phyloP scores from a whole-genome alignment of 441 rosid genomes.

The Bocquillonia castaneifolia region DNA sequence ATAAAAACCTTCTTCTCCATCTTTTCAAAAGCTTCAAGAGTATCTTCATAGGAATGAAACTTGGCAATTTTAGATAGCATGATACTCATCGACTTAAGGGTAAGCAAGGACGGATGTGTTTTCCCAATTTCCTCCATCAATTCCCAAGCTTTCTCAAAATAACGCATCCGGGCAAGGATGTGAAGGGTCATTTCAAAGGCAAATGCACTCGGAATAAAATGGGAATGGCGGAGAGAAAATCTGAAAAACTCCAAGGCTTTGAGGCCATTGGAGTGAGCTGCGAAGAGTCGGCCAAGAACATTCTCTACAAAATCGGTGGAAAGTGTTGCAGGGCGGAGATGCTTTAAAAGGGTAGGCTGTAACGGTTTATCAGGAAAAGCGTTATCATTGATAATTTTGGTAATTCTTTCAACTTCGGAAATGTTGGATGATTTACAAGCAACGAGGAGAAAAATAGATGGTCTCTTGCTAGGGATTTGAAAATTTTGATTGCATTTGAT shows the following conservation, averaged over 20 bases:
- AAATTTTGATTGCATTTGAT: neutral
- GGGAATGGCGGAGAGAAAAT: constrained; percentile 33
- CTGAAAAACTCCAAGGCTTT: constrained; percentile 82
- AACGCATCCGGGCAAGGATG: constrained; percentile 69
- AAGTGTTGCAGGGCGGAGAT: constrained; percentile 33
- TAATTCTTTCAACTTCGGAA: constrained; percentile 41
- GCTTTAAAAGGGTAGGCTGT: constrained; percentile 37
- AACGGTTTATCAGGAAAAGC: constrained; percentile 58
- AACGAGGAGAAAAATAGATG: neutral
- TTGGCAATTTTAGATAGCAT: constrained; percentile 58
- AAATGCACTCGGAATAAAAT: constrained; percentile 38
- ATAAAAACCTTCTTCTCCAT: constrained; percentile 55
- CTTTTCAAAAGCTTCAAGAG: constrained; percentile 53
- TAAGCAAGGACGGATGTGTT: constrained; percentile 43
- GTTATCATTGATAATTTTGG: constrained; percentile 63
- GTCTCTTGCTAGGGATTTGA: constrained; percentile 3
- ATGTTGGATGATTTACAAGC: neutral
- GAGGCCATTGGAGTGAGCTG: constrained; percentile 78
- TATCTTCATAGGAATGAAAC: constrained; percentile 60
- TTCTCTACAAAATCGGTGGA: constrained; percentile 46
- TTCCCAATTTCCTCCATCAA: constrained; percentile 49
- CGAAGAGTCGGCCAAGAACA: constrained; percentile 83
- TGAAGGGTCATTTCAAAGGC: constrained; percentile 82
- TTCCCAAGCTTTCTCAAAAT: constrained; percentile 76
- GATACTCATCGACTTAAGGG: constrained; percentile 72